A percentile compares a stretch with the other conserved stretches of the same genome.
Conservation (phyloP, 140 eudicot genomes). For the Bidens hawaiensis region DNA sequence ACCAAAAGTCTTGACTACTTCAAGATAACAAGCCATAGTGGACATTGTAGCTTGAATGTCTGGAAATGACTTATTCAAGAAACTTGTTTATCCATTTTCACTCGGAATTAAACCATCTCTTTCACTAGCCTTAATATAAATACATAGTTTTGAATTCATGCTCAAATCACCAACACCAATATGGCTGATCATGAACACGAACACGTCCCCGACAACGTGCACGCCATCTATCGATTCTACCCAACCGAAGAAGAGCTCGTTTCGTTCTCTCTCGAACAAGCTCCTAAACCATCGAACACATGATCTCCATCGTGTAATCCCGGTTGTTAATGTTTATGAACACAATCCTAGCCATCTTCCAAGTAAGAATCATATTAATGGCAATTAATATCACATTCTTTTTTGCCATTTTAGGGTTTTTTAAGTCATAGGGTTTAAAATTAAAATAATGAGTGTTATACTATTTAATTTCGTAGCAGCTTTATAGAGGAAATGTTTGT, state of each 20-base stretch:
- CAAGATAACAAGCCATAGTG: conserved; percentile 20
- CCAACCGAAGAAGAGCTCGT: conserved; percentile 78
- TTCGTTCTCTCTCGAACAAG: conserved; percentile 47
- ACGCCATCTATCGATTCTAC: conserved; percentile 55
- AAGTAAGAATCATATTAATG: conserved; percentile 22
- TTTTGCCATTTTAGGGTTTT: not conserved
- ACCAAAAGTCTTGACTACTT: conserved; percentile 24
- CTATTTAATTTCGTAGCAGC: no score
- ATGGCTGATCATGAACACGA: not conserved
- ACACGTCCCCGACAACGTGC: not conserved
- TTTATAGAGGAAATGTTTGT: no score
- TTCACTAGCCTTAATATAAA: conserved; percentile 19
- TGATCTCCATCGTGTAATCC: conserved; percentile 43
- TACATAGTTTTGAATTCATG: not conserved
- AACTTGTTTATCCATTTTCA: conserved; percentile 33
- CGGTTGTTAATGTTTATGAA: conserved; percentile 45
- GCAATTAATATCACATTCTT: not conserved
- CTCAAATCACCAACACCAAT: conserved; percentile 1
- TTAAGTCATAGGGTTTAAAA: not conserved
- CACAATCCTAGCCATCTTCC: conserved; percentile 54
- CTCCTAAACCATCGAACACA: conserved; percentile 27
- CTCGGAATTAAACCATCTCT: conserved; percentile 26
- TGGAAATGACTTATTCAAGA: conserved; percentile 35
- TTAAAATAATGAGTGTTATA: no score
- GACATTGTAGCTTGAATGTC: conserved; percentile 13